Evolutionary conservation across 345 rosid genomes (phyloP).

Genomic region (Luvunga scandens): DNA sequence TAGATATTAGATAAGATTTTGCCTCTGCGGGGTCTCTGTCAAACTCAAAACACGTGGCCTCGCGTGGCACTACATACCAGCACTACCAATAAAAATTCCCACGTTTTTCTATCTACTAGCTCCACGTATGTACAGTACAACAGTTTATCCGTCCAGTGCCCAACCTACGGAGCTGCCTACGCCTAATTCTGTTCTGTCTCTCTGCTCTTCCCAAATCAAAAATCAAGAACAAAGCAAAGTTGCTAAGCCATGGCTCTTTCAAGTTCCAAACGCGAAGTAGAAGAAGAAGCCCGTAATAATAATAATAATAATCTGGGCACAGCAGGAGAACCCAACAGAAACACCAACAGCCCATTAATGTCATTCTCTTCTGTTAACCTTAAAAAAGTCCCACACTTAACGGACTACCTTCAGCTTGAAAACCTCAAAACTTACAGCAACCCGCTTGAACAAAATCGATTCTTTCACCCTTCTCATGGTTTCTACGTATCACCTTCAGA

Average conservation of each 20-base stretch:
- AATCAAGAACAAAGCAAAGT: too few species aligned
- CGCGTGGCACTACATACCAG: neutral
- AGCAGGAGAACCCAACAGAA: constrained; percentile 10
- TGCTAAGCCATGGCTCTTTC: neutral
- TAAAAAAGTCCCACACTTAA: constrained; percentile 40
- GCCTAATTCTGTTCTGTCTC: too few species aligned
- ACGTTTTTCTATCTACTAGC: neutral
- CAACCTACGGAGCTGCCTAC: too few species aligned
- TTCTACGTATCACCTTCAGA: constrained; percentile 67
- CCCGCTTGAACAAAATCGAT: constrained; percentile 59
- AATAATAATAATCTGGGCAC: constrained; percentile 11
- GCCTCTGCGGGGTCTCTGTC: too few species aligned
- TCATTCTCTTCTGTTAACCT: constrained; percentile 27
- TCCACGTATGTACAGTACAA: neutral
- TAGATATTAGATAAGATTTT: too few species aligned
- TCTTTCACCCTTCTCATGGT: constrained; percentile 55
- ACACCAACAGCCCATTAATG: neutral
- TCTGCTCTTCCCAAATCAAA: too few species aligned
- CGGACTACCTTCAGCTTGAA: constrained; percentile 28
- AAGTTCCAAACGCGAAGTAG: neutral
- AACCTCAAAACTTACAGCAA: constrained; percentile 35
- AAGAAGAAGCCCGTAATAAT: neutral
- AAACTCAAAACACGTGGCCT: too few species aligned
- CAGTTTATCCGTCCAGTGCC: too few species aligned
- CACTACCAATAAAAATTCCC: neutral